Evolutionary conservation across 2,329 filamentous ascomycete species (phyloP), one percentile per base, ranked within the genome.

Genomic region (Aureobasidium sp.): DNA sequence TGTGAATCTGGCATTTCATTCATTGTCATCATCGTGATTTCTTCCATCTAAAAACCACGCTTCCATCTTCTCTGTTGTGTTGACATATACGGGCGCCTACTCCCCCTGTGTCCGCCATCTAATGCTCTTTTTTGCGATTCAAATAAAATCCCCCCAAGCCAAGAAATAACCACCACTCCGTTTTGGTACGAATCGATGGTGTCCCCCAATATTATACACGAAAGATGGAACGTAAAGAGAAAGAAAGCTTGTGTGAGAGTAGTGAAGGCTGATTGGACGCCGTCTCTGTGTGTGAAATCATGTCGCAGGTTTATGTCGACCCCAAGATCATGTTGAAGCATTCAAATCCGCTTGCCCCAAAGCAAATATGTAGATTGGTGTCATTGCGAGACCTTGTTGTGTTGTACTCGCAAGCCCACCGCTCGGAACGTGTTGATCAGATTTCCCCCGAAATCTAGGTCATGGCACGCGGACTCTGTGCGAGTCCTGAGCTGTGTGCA

Each of bases 401-500:
- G 6, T 36, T 50, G 27, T 16, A 14, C n/a, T 27, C 36, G 27
- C 11, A 27, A 27, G 30, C 32, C 13, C 37, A 41, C 45, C 30
- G 42, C 21, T 48, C 57, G 6, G 13, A 27, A n/a, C 45, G 44
- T 50, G 16, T 14, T 41, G 27, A 30, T 8, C 39, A 34, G 57
- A 48, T 42, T 42, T 21, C 42, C 55, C 45, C 45, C 21, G 34
- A 42, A 59, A 50, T 50, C 50, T 61, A 61, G 16, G 44, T 42
- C 60, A 61, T 55, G n/a, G 34, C 49, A 42, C 51, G 49, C 9
- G 60, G 60, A n/a, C 60, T 61, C 51, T 61, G 60, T 25, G 60
- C 41, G 3, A 61, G 39, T 32, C 50, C 50, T 14, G 49, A 54
- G 44, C 49, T 61, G 49, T 61, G 60, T 21, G 68, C 68, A 49